A percentile compares a stretch with the other conserved stretches of the same genome.
These are phyloP conservation scores for Petunia hybrid DNA, from an alignment of 305 asterid species.

Conservation along the genomic window DNA sequence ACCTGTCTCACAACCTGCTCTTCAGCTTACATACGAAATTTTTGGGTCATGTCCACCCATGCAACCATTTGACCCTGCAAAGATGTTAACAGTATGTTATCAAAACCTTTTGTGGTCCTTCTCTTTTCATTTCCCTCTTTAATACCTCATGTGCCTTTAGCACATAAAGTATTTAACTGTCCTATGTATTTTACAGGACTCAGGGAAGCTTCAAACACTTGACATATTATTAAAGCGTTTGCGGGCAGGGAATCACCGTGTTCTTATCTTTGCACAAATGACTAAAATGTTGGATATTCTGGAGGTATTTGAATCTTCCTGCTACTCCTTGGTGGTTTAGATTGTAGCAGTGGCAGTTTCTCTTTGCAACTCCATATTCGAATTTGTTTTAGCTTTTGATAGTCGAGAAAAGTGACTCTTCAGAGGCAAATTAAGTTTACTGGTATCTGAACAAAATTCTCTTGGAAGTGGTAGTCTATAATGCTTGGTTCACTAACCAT, in stretches of 20 bases:
- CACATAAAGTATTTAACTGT: conserved; percentile 28
- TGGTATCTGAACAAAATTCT: conserved; percentile 17
- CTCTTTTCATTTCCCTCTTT: conserved; percentile 27
- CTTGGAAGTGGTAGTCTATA: background rate
- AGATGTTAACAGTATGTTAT: conserved; percentile 84
- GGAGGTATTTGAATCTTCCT: conserved; percentile 61
- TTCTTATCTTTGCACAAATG: conserved; percentile 98
- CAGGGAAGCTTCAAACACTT: conserved; percentile 97
- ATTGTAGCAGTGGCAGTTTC: background rate
- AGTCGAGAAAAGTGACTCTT: background rate
- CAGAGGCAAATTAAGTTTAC: background rate
- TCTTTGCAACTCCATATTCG: background rate
- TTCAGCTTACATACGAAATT: conserved; percentile 82
- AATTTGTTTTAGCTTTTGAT: conserved; percentile 4
- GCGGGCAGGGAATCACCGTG: conserved; percentile 87
- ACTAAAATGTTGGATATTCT: conserved; percentile 94
- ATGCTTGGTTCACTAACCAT: conserved; percentile 19
- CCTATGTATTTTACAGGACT: conserved; percentile 68
- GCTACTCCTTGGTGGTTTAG: conserved; percentile 10
- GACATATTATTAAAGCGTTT: conserved; percentile 89
- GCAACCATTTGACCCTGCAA: conserved; percentile 99
- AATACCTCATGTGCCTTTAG: conserved; percentile 30
- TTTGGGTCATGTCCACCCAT: conserved; percentile 98
- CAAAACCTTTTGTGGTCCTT: conserved; percentile 31
- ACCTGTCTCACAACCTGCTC: conserved; percentile 83